Conservation (phyloP, 352 stramenopile genomes). For the Pythium aristosporum region DNA sequence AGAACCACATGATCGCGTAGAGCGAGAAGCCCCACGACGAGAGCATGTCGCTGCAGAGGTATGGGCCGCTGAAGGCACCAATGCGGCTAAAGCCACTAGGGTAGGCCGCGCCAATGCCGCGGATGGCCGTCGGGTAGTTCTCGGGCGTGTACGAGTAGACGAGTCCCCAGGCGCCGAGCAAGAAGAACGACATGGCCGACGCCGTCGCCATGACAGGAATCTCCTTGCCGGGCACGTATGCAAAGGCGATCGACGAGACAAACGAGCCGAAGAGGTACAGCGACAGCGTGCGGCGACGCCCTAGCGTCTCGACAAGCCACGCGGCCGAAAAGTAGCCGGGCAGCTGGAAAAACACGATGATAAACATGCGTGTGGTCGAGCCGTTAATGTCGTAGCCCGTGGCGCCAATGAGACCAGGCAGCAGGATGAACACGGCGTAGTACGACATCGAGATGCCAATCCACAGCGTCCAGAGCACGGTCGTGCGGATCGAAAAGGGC, state of each 20-base stretch:
- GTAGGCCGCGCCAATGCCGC: slow-evolving; percentile 65
- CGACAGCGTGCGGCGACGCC: slow-evolving; percentile 53
- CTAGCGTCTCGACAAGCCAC: slow-evolving; percentile 50
- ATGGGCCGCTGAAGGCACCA: slow-evolving; percentile 61
- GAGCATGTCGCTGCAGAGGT: slow-evolving; percentile 66
- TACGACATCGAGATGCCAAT: slow-evolving; percentile 70
- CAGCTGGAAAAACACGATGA: slow-evolving; percentile 67
- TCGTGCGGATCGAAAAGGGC: slow-evolving; percentile 53
- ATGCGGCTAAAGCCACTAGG: slow-evolving; percentile 66
- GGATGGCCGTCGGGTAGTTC: slow-evolving; percentile 74
- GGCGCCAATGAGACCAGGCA: slow-evolving; percentile 47
- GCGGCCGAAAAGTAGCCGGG: slow-evolving; percentile 59
- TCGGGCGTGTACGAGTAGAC: slow-evolving; percentile 75
- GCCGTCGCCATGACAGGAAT: slow-evolving; percentile 45
- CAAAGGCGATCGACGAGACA: slow-evolving; percentile 51
- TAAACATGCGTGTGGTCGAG: slow-evolving; percentile 45
- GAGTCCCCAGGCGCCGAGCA: slow-evolving; percentile 64
- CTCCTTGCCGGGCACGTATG: slow-evolving; percentile 50
- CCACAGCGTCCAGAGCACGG: slow-evolving; percentile 67
- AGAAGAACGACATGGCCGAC: slow-evolving; percentile 64
- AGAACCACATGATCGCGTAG: slow-evolving; percentile 71
- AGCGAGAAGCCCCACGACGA: slow-evolving; percentile 50
- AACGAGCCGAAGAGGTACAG: slow-evolving; percentile 51
- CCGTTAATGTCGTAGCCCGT: slow-evolving; percentile 67
- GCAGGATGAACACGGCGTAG: slow-evolving; percentile 69